Conservation (phyloP, 345 rosid genomes). For the Lepidium africanum region DNA sequence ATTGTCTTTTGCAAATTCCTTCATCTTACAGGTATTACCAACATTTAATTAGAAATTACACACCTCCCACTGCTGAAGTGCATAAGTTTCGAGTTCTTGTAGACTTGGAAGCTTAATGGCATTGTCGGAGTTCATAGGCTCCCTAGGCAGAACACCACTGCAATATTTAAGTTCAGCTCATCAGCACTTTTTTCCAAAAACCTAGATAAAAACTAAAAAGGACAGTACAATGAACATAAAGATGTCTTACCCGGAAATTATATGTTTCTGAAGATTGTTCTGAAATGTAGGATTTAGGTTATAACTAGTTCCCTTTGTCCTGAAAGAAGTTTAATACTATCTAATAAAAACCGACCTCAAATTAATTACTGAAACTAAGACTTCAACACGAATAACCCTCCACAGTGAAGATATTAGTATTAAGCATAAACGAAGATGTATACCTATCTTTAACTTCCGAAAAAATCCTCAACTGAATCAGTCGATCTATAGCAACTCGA, state of each 20-base stretch:
- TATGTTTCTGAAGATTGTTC: constrained; percentile 63
- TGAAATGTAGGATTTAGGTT: constrained; percentile 74
- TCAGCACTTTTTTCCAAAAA: neutral
- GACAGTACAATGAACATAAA: neutral
- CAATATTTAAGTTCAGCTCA: constrained; percentile 21
- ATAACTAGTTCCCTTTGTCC: constrained; percentile 62
- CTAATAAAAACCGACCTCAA: neutral
- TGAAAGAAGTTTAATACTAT: constrained; percentile 18
- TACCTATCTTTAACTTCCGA: constrained; percentile 49
- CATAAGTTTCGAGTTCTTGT: constrained; percentile 75
- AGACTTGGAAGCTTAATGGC: constrained; percentile 59
- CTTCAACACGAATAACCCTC: neutral
- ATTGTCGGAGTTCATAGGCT: constrained; percentile 60
- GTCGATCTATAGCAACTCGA: constrained; percentile 65
- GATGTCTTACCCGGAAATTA: constrained; percentile 50
- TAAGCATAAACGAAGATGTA: neutral
- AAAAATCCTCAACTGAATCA: constrained; percentile 66
- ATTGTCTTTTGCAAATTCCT: neutral
- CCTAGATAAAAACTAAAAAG: neutral
- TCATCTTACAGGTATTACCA: neutral
- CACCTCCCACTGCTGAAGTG: constrained; percentile 95
- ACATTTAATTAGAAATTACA: constrained; percentile 23
- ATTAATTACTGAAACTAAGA: neutral
- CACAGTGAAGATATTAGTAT: neutral
- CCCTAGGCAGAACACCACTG: constrained; percentile 90